Base-by-base conservation (phyloP, 192 early-diverging fungal species). In the Phycomyces nitens region DNA sequence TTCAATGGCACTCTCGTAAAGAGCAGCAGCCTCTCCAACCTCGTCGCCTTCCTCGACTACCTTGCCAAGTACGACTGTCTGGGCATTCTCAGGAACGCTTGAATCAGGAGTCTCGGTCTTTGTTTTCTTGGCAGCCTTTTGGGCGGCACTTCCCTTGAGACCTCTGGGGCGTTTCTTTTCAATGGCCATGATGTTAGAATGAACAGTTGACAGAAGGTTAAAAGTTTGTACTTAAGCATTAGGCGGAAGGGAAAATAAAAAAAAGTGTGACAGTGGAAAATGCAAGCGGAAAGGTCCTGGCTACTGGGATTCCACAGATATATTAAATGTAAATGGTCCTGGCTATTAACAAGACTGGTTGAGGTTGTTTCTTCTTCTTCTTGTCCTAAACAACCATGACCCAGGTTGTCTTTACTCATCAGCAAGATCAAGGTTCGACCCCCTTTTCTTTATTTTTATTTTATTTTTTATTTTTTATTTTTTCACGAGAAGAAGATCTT, bases 31-130 rank as follows among this genome's bases (percentile, higher is more conserved):
- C 49, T 83, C 81, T 49, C 73, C 69, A 5, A 83, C 44, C 44
- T 83, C 81, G 41, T 83, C 78, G 11, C 78, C 81, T 53, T 77
- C 76, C 16, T 80, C 80, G 5, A 74, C 81, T 23, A 69, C 72
- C 27, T 77, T 59, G 40, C 74, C 74, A 43, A 83, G 20, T 15
- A 69, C 74, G 15, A 77, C 76, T 14, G 74, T 76, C 59, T 71
- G 68, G 1, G 68, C 74, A 49, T 76, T 56, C 20, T 77, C 76
- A 24, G 60, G 60, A 43, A 52, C 34, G 12, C 70, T 75, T 43
- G 68, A 60, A 38, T 69, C 62, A 26, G 53, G 51, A 5, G 56
- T 23, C 39, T 61, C 51, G 8, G 15, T 59, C 49, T 63, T 73
- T 11, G 29, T 39, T 24, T 68, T 67, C 38, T 71, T 76, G 11